Base-by-base conservation (phyloP, 75 land plant genomes). In the Chamaecyparis obtusa region DNA sequence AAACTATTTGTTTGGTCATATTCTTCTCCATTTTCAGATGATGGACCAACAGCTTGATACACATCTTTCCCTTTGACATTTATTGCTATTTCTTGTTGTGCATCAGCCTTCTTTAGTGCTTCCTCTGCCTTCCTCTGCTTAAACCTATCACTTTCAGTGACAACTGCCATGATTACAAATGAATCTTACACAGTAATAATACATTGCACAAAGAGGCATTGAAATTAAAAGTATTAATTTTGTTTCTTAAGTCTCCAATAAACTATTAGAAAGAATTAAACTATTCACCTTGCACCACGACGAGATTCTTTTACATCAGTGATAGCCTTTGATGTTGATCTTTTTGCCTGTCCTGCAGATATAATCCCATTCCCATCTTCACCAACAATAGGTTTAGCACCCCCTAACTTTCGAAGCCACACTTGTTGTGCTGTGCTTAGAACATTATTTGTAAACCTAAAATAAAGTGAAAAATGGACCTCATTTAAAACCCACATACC, bases 361-460 rank as follows among this genome's bases (percentile, higher is more conserved):
- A 98, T 98, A 60, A 97, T 97, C 67, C 92, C 95, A 86, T 92
- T 90, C 5, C 91, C 99, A 89, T 91, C 95, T 84, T 89, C 90
- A 89, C 84, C 89, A 74, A 94, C 92, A 84, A 90, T 88, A 91
- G 96, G 94, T 67, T 97, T 95, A 84, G 99, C 99, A 84, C 97
- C 99, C 87, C 99, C 97, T 83, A 93, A 75, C 88, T 93, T 95
- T 41, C 97, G 90, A 72, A 98, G 87, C 96, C 95, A 98, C 43
- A 98, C 90, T 89, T 98, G 99, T 86, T 98, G 99, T 46, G 94
- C 97, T 27, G 99, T 98, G 89, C 99, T 98, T 21, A 98, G 91
- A 32, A 98, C 69, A 81, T 98, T 98, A 89, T 98, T 98, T 82
- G 96, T 97, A 86, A 98, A 95, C 99, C 99, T 98, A 67, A 27